A percentile compares a stretch with the other conserved stretches of the same genome.
phyloP scores from a whole-genome alignment of 2,329 filamentous ascomycete species.

The Coniochaeta sp. region DNA sequence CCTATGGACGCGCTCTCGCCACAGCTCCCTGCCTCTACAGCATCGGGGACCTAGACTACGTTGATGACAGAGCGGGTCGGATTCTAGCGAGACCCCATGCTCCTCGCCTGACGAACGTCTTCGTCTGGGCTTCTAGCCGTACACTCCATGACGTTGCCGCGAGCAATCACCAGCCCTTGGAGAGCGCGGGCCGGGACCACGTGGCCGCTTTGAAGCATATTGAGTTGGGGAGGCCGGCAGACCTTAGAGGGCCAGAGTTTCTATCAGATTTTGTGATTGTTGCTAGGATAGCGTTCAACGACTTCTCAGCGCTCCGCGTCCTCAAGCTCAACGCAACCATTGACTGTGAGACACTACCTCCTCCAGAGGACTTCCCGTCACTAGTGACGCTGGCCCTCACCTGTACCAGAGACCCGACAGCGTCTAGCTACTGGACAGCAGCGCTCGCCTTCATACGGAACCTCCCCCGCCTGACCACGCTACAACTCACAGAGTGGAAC shows the following conservation, averaged over 20 bases:
- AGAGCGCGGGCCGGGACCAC: neutral
- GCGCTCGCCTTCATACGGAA: neutral
- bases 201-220: neutral
- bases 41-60: neutral
- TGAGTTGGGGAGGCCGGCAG: neutral
- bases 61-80: neutral
- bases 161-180: neutral
- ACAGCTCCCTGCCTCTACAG: slow-evolving; percentile 6
- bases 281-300: neutral
- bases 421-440: neutral
- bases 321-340: neutral
- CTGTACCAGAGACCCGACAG: neutral
- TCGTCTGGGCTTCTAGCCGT: neutral
- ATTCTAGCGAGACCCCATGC: neutral
- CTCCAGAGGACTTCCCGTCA: neutral
- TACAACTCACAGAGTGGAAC: neutral
- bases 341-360: neutral
- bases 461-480: neutral
- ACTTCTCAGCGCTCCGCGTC: neutral
- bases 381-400: neutral
- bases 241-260: neutral
- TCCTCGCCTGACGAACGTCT: neutral
- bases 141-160: neutral
- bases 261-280: neutral
- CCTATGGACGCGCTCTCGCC: slow-evolving; percentile 1